Base-by-base conservation (phyloP, 495 filamentous ascomycete genomes). In the Talaromyces ruber region DNA sequence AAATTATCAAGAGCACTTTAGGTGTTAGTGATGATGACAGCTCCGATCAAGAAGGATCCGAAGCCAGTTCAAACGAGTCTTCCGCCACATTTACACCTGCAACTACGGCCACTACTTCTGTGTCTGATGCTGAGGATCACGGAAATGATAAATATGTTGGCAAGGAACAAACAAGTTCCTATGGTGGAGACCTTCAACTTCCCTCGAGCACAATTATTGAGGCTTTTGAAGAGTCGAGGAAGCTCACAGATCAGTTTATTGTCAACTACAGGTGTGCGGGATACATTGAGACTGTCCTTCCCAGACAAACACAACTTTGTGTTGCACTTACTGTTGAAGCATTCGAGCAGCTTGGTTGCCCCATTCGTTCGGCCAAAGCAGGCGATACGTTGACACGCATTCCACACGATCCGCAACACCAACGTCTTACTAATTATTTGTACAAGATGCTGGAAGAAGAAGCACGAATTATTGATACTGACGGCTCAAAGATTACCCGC, bases 381-480 rank as follows among this genome's bases (percentile, higher is more conserved):
- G 75, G 77, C 3, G 58, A 81, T 37, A 58, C n/a, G 0, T 59
- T 83, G 0, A 11, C 68, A 0, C 72, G 70, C 2, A 71, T 82
- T 14, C 12, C 60, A 0, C 69, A 72, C 55, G 62, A 67, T 9
- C 59, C 69, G 0, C 65, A 78, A 52, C 75, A 81, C 39, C 30
- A 62, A 1, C 62, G 65, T 5, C 61, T 81, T 0, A 66, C 75
- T 1, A 62, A 73, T 2, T 79, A 70, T 52, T 63, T 81, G 0
- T 82, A 82, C 64, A 43, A 58, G 0, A 67, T 78, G 11, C 65
- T 83, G 6, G 75, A 76, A 62, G 65, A 68, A 57, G 76, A 80
- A 43, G 71, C 75, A 4, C 70, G 71, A 5, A 57, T 81, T 3
- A 69, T 82, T 11, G 70, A 78, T 22, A 54, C 76, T 1, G 65